A percentile compares a stretch with the other conserved stretches of the same genome.
phyloP scores from a whole-genome alignment of 106 monocot species.

The Chionographis japonica region DNA sequence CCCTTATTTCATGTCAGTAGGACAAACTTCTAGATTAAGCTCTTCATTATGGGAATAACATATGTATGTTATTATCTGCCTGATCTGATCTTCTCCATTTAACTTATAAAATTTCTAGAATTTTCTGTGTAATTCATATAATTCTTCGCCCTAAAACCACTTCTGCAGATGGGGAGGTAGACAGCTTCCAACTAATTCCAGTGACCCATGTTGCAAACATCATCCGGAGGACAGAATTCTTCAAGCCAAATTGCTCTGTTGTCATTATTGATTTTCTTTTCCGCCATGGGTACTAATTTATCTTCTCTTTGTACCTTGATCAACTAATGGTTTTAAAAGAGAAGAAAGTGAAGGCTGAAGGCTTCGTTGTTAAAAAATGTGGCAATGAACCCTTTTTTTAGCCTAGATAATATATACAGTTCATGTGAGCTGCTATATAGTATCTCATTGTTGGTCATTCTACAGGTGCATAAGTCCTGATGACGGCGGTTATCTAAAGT shows the following conservation, averaged over 20 bases:
- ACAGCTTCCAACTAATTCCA: constrained; percentile 75
- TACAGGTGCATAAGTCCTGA: constrained; percentile 74
- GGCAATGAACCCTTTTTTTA: background rate
- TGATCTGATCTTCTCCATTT: background rate
- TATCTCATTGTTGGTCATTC: background rate
- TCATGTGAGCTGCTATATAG: too few relatives aligned
- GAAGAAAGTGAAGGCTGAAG: too few relatives aligned
- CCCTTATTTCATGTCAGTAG: too few relatives aligned
- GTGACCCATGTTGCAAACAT: constrained; percentile 68
- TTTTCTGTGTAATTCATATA: background rate
- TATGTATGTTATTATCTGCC: too few relatives aligned
- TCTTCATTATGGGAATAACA: too few relatives aligned
- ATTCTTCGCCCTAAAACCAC: background rate
- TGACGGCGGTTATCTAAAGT: constrained; percentile 64
- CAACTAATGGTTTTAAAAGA: background rate
- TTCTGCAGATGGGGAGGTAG: constrained; percentile 88
- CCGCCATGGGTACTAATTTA: constrained; percentile 70
- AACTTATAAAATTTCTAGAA: background rate
- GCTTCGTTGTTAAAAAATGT: too few relatives aligned
- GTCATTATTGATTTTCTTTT: constrained; percentile 91
- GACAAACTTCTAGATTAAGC: too few relatives aligned
- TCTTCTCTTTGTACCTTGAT: background rate
- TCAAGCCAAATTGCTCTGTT: constrained; percentile 85
- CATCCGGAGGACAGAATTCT: constrained; percentile 64
- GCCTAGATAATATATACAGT: background rate